A percentile compares a stretch with the other conserved stretches of the same genome.
Conservation (phyloP, 495 filamentous ascomycete genomes). For the Jackrogersella multiformis region DNA sequence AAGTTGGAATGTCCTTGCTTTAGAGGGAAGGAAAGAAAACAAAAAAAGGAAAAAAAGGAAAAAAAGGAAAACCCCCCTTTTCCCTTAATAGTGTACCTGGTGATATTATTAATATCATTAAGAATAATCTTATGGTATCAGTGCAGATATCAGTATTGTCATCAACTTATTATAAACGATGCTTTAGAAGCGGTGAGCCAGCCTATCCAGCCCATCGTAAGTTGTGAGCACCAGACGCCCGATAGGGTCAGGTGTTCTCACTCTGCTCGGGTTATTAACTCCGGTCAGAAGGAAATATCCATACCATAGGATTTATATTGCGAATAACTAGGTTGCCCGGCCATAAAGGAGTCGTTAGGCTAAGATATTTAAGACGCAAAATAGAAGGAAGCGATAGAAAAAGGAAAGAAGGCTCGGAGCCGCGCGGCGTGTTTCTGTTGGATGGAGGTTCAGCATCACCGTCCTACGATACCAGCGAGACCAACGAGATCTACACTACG, state of each 20-base stretch:
- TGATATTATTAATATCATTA: slow-evolving; percentile 26
- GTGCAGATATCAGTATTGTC: slow-evolving; percentile 31
- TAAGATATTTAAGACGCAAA: slow-evolving; percentile 1
- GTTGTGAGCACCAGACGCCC: slow-evolving; percentile 18
- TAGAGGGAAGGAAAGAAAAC: no score
- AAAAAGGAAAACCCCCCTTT: neutral
- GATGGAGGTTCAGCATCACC: slow-evolving; percentile 33
- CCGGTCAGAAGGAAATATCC: slow-evolving; percentile 13
- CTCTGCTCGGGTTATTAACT: slow-evolving; percentile 10
- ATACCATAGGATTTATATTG: slow-evolving; percentile 21
- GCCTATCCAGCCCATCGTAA: slow-evolving; percentile 4
- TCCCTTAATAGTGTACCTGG: slow-evolving; percentile 1
- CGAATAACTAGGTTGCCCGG: slow-evolving; percentile 15
- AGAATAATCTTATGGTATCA: slow-evolving; percentile 32
- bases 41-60: no score
- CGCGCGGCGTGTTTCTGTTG: slow-evolving; percentile 25
- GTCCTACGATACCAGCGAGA: slow-evolving; percentile 21
- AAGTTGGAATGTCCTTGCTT: slow-evolving; percentile 37
- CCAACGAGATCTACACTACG: slow-evolving; percentile 36
- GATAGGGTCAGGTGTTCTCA: slow-evolving; percentile 9
- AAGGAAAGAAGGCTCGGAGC: slow-evolving; percentile 9
- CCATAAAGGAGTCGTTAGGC: slow-evolving; percentile 8
- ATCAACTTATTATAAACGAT: slow-evolving; percentile 21
- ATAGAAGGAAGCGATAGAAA: no score
- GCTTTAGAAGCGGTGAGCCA: slow-evolving; percentile 33